phyloP scores from a whole-genome alignment of 1,139 yeast species.

The Lodderomyces margitis region DNA sequence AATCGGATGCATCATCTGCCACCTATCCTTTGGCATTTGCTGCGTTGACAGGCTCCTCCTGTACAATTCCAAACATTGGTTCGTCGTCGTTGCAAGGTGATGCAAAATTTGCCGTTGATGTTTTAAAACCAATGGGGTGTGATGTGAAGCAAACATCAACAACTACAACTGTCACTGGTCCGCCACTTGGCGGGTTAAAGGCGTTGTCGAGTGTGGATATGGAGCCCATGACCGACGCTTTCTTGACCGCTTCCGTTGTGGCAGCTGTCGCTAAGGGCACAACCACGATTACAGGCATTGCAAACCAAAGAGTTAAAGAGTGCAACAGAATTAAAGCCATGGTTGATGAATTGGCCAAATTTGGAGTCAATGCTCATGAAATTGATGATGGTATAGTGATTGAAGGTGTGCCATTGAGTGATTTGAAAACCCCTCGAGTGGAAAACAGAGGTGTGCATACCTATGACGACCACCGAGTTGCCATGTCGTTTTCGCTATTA shows the following conservation, averaged over 20 bases:
- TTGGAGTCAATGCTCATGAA: slow-evolving; percentile 84
- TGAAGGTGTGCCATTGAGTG: slow-evolving; percentile 55
- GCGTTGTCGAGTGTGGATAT: slow-evolving; percentile 81
- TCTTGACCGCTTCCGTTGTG: slow-evolving; percentile 92
- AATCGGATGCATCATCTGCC: slow-evolving; percentile 98
- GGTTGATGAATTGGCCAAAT: slow-evolving; percentile 83
- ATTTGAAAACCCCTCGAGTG: slow-evolving; percentile 50
- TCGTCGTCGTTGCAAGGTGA: slow-evolving; percentile 93
- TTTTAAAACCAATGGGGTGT: slow-evolving; percentile 94
- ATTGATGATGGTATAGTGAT: slow-evolving; percentile 91
- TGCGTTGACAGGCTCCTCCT: slow-evolving; percentile 92
- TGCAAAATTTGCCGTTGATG: slow-evolving; percentile 94
- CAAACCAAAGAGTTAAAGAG: slow-evolving; percentile 96
- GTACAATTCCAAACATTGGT: slow-evolving; percentile 94
- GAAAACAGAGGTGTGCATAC: slow-evolving; percentile 57
- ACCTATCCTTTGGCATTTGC: slow-evolving; percentile 98
- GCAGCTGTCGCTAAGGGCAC: slow-evolving; percentile 80
- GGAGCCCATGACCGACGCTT: slow-evolving; percentile 99
- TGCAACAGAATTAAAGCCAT: slow-evolving; percentile 96
- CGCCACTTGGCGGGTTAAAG: slow-evolving; percentile 62
- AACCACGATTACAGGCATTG: slow-evolving; percentile 90
- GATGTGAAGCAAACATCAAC: slow-evolving; percentile 74
- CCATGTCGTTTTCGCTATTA: slow-evolving; percentile 91
- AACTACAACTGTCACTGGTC: slow-evolving; percentile 91
- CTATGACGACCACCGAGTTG: slow-evolving; percentile 97